phyloP scores from a whole-genome alignment of 83 land plant genomes.

The Diphasiastrum complanatum region DNA sequence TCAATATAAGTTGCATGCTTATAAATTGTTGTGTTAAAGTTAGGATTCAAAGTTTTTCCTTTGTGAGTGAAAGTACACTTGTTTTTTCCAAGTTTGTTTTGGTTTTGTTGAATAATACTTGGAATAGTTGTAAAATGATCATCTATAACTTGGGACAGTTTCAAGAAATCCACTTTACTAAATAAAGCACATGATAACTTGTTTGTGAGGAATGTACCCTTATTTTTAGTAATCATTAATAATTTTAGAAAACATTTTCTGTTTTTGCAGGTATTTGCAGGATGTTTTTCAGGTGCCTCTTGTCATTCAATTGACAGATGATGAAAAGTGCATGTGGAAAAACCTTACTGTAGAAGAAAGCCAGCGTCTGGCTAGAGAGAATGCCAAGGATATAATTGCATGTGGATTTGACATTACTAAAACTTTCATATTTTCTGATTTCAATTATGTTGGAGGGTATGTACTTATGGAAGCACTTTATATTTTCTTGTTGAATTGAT shows the following conservation, averaged over 20 bases:
- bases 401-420: constrained; percentile 87
- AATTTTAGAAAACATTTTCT: background rate
- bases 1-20: too few relatives aligned
- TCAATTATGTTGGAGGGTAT: constrained; percentile 90
- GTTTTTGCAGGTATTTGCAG: constrained; percentile 73
- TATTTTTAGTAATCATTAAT: too few relatives aligned
- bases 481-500: background rate
- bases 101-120: too few relatives aligned
- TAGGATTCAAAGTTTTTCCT: too few relatives aligned
- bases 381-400: constrained; percentile 97
- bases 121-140: too few relatives aligned
- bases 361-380: constrained; percentile 78
- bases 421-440: constrained; percentile 93
- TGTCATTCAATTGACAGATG: constrained; percentile 96
- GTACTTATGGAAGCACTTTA: constrained; percentile 11
- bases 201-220: too few relatives aligned
- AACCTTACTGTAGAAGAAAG: constrained; percentile 78
- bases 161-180: too few relatives aligned
- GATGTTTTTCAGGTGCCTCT: constrained; percentile 96
- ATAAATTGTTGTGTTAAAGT: too few relatives aligned
- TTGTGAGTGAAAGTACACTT: too few relatives aligned
- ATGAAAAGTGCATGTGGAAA: constrained; percentile 99
- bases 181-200: too few relatives aligned
- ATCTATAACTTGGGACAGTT: too few relatives aligned
- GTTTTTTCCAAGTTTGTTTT: too few relatives aligned